Evolutionary conservation across 345 rosid genomes (phyloP), one percentile per base, ranked within the genome.

Genomic region (Gossypium herbaceum): DNA sequence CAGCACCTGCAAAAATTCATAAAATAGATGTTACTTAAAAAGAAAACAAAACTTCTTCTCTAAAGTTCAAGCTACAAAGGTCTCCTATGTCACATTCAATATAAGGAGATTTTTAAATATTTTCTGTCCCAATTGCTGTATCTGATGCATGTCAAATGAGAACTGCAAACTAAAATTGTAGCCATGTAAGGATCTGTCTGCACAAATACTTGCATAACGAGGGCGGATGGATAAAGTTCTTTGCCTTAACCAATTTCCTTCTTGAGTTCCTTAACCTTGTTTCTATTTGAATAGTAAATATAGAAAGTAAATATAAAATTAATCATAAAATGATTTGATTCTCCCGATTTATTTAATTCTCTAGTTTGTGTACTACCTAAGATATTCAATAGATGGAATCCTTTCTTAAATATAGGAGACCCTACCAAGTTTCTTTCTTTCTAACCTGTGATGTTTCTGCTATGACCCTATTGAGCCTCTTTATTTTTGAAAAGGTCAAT

Each of bases 1-100:
- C 72, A 90, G 83, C 58, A 91, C 92, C 99, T 95, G 92, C 68
- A 81, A 77, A 82, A 73, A 65, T 54, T 9, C 70, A 15, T 56
- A 39, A 74, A 52, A 2, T 27, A 69, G 45, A 70, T 66, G 60
- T 47, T 27, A 55, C 50, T 63, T n/a, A 58, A 69, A 63, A 79
- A 73, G 41, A 39, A 27, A 47, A 51, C 64, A 57, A 62, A 41
- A 67, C 22, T 12, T 11, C 13, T 34, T 34, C 56, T 56, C 55
- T 61, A 34, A 54, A 19, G 41, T 19, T 24, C 65, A 68, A 24
- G 57, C 57, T 25, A 50, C 56, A 67, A 66, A 27, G 12, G 19
- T 45, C 57, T 50, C 59, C 50, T 44, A 10, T 11, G 52, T 27
- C 9, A 19, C 73, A 66, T 50, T n/a, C 17, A 7, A 12, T 13